Base-by-base conservation (phyloP, 805 yeast species). In the Cyberlindnera saturnus region DNA sequence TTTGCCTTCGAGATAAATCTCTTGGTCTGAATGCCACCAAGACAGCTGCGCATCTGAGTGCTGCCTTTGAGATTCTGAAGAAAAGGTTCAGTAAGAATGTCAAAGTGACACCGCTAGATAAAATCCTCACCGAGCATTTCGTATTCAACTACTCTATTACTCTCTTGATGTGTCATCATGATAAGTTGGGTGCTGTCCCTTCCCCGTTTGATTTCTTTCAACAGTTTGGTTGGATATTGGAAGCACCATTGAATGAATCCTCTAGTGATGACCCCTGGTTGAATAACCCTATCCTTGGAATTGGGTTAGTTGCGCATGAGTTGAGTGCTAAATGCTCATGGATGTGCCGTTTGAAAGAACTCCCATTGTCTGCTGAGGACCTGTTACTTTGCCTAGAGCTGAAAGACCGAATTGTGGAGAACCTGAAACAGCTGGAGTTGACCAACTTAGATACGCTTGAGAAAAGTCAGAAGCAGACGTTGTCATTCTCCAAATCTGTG, bases 1-100 rank as follows among this genome's bases (percentile, higher is more conserved):
- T 57, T 1, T 57, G 60, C 36, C 48, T 57, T 1, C 41, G 61
- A 13, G 58, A 56, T 38, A 57, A 56, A 40, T 52, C 55, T 3
- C 38, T 56, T 4, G 61, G 60, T 0, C 39, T 54, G 7, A 57
- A 54, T 34, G 57, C 55, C 7, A 54, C 61, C 6, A 50, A 53
- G 31, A 45, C 52, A 35, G 55, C 58, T 5, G 59, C 56, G 2
- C 61, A 57, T 40, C 32, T 57, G 5, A 44, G 52, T 15, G 58
- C 60, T 3, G 46, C 60, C 1, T 57, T 56, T 43, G 59, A 52
- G 40, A 55, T 57, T 10, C 44, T 57, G 9, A 56, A 54, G 43
- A 57, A 52, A 17, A 34, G 60, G 15, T 55, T 51, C 36, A 34
- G 43, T 14, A 43, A 40, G 19, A 16, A 16, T 3, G 16, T 41